Base-by-base conservation (phyloP, 176 grass and related monocot genomes). In the Bromus sterilis region DNA sequence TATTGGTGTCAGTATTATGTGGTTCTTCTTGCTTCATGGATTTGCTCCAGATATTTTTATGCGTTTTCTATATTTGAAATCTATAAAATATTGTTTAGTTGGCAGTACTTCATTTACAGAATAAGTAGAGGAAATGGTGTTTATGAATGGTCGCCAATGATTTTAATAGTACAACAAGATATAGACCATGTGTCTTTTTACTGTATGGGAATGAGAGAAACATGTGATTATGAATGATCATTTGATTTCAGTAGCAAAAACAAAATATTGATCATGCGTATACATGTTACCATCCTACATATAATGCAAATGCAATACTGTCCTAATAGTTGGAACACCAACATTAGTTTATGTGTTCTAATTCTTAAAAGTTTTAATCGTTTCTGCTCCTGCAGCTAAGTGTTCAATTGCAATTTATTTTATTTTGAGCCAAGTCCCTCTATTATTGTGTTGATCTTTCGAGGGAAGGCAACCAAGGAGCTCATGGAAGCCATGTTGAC, bases 121-220 rank as follows among this genome's bases (percentile, higher is more conserved):
- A 34, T 44, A 3, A 53, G 31, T 7, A 29, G 35, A 44, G 18
- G 60, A 34, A 18, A 26, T 8, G 76, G 7, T 58, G 14, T 21
- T 70, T 66, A 70, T 57, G 9, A 66, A 15, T 56, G 40, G 15
- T 51, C 36, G 8, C 2, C 1, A 32, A 10, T 23, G n/a, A 66
- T 74, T 77, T 74, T 28, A 79, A 79, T 88, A 79, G 46, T 2
- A 4, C 64, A 83, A 37, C 31, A 24, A 72, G 18, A 48, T 39
- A 8, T 23, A 71, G 66, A 3, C 30, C 1, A 4, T 83, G 39
- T 24, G 48, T 71, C 2, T 35, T 14, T 14, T 15, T 46, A 46
- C 4, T 46, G 4, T 46, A 46, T 46, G 14, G 14, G 43, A 15
- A 46, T 16, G 4, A 46, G 14, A 46, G 15, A 42, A 46, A 46